Conservation (phyloP, 345 rosid species). For the Lepidium aucheri region DNA sequence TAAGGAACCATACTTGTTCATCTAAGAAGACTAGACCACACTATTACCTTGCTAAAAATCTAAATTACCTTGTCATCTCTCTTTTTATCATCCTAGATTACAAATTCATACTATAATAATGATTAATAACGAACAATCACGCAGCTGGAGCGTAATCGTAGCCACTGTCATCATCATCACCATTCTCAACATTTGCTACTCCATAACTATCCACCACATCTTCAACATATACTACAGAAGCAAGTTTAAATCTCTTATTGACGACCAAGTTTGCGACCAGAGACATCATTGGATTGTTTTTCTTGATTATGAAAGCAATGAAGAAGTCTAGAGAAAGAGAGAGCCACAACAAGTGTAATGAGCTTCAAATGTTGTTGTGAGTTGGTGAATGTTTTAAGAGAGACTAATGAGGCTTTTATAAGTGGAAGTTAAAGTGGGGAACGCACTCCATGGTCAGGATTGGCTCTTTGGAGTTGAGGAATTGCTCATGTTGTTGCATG, state of each 20-base stretch:
- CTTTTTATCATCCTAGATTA: not conserved
- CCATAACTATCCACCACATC: not conserved
- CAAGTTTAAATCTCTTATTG: not conserved
- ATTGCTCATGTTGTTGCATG: slow-evolving; percentile 5
- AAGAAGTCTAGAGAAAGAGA: not conserved
- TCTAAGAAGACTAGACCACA: slow-evolving; percentile 2
- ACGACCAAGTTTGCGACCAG: not conserved
- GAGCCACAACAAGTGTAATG: not conserved
- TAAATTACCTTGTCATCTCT: not conserved
- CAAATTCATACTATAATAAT: not conserved
- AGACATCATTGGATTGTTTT: no score
- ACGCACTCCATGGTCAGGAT: not conserved
- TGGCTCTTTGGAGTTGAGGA: slow-evolving; percentile 1
- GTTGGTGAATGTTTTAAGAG: slow-evolving; percentile 3
- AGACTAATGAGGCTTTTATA: slow-evolving; percentile 3
- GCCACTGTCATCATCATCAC: slow-evolving; percentile 18
- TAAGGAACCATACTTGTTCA: not conserved
- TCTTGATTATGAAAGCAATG: no score
- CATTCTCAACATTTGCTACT: slow-evolving; percentile 7
- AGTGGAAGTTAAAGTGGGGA: slow-evolving; percentile 1
- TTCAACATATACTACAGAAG: not conserved
- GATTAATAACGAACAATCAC: not conserved
- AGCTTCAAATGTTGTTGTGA: not conserved
- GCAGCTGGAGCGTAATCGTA: slow-evolving; percentile 27
- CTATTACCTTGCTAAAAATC: not conserved